Evolutionary conservation across 345 rosid genomes (phyloP), one percentile per base, ranked within the genome.

Genomic region (Nasturtium officinale): DNA sequence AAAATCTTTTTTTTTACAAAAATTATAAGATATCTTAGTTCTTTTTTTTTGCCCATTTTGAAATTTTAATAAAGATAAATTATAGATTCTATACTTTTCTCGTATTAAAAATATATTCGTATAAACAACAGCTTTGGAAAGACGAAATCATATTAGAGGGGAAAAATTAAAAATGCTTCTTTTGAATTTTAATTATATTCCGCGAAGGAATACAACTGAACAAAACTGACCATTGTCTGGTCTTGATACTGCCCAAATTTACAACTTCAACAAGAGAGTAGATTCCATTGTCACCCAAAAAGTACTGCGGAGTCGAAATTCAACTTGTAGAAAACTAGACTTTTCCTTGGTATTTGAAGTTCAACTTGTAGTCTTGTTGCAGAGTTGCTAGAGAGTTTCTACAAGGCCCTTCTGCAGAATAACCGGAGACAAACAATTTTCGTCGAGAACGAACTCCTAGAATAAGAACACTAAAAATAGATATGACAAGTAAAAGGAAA

Each of bases 361-460:
- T 85, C 75, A 80, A 69, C 76, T 85, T 87, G 84, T 89, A 85
- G 69, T 91, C 98, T 51, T 87, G 90, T 79, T 83, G 91, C 90
- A 95, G 74, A 48, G 69, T 60, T 47, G 91, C 83, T 66, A 95
- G 73, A 12, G 86, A 83, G 80, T 82, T 90, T 69, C 99, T 80
- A 86, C 99, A 90, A 60, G 98, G 94, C 74, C 96, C 96, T 86
- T 95, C 99, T 89, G 83, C 84, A 81, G 29, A 76, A 83, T 43
- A 78, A 54, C 59, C 71, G 71, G 66, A 57, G 76, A n/a, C 13
- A 37, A 20, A 46, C 9, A 61, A 42, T 54, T 29, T 32, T 40
- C 6, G 51, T 68, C 38, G 7, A 60, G 17, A 9, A 29, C 28
- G 38, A 5, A 35, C 11, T 52, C 15, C 30, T 7, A 51, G 4